A percentile compares a stretch with the other conserved stretches of the same genome.
These are phyloP conservation scores for Lophiostoma macrostomum DNA, from an alignment of 495 filamentous ascomycete species.

Conservation along the genomic window DNA sequence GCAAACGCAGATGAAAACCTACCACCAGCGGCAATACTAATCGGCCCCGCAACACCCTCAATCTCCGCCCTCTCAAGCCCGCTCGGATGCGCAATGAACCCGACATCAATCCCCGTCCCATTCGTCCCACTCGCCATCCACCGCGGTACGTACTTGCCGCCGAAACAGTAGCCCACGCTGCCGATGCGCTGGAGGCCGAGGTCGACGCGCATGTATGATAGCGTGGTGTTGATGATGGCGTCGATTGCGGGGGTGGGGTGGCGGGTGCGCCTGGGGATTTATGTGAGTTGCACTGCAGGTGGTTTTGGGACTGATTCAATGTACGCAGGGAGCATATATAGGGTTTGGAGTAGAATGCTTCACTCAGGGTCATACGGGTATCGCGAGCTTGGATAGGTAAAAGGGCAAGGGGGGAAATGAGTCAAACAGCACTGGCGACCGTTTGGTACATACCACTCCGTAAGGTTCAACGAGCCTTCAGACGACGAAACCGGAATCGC, in stretches of 20 bases:
- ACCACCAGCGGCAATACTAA: slow-evolving; percentile 28
- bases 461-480: slow-evolving; percentile 7
- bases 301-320: no score
- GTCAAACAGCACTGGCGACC: no score
- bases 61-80: slow-evolving; percentile 11
- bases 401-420: no score
- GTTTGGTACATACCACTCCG: no score
- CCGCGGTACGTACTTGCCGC: slow-evolving; percentile 23
- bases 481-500: not conserved
- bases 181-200: slow-evolving; percentile 12
- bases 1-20: not conserved
- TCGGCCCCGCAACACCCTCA: slow-evolving; percentile 12
- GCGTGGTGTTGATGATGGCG: slow-evolving; percentile 5
- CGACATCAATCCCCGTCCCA: slow-evolving; percentile 18
- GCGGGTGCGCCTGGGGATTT: not conserved
- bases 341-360: no score
- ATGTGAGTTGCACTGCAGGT: no score
- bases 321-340: no score
- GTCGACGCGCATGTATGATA: slow-evolving; percentile 10
- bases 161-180: slow-evolving; percentile 18
- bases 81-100: slow-evolving; percentile 24
- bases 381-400: no score
- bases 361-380: no score
- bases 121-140: slow-evolving; percentile 7
- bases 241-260: slow-evolving; percentile 14